phyloP scores from a whole-genome alignment of 2,329 filamentous ascomycete species.

The Colletotrichum godetiae region DNA sequence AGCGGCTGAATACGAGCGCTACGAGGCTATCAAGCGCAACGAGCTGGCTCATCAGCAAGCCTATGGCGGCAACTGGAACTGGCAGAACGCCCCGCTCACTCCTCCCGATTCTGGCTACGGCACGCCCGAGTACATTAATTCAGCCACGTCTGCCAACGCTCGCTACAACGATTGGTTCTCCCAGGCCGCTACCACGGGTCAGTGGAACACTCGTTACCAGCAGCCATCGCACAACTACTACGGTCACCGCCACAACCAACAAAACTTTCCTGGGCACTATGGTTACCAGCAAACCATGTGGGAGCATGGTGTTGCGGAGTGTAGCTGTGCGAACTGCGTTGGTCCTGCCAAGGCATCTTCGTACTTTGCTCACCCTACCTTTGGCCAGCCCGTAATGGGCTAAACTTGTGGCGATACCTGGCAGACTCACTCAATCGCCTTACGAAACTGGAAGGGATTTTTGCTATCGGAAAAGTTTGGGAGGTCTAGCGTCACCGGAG shows the following conservation, averaged over 20 bases:
- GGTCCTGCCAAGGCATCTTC: conserved; percentile 55
- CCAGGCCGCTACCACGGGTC: conserved; percentile 52
- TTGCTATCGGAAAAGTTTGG: conserved; percentile 36
- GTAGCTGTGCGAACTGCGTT: conserved; percentile 60
- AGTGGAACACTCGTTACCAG: conserved; percentile 58
- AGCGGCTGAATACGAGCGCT: conserved; percentile 63
- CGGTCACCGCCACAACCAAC: conserved; percentile 50
- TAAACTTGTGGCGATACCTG: conserved; percentile 42
- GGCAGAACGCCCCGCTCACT: conserved; percentile 59
- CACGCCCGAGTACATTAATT: conserved; percentile 68
- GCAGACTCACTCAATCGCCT: neutral
- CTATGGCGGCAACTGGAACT: conserved; percentile 51
- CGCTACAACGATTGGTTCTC: conserved; percentile 69
- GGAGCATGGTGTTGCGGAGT: conserved; percentile 63
- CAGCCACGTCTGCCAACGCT: conserved; percentile 64
- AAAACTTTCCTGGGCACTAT: conserved; percentile 55
- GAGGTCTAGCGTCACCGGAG: conserved; percentile 30
- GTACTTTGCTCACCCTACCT: conserved; percentile 62
- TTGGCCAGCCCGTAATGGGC: conserved; percentile 67
- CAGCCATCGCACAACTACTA: conserved; percentile 51
- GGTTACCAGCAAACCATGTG: conserved; percentile 58
- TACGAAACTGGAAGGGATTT: conserved; percentile 25
- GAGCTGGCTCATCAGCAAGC: conserved; percentile 46
- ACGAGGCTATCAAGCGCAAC: conserved; percentile 56
- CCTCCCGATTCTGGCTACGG: conserved; percentile 72